These are phyloP conservation scores for Serpula lacrymans DNA, from an alignment of 768 basidiomycete species.

Conservation along the genomic window DNA sequence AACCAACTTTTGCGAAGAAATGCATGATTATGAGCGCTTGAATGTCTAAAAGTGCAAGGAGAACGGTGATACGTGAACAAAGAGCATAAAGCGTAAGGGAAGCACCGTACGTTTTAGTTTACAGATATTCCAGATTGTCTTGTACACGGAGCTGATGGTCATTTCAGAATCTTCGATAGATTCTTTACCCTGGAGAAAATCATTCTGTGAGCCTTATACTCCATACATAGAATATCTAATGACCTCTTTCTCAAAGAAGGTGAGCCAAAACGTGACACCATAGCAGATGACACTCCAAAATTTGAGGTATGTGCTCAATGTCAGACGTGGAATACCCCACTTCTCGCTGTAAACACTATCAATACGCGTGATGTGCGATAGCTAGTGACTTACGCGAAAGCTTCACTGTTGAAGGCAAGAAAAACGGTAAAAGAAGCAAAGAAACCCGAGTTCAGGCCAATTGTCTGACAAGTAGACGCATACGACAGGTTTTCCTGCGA, in stretches of 20 bases:
- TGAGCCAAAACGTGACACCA: conserved; percentile 82
- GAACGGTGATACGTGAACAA: background rate
- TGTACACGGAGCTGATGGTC: conserved; percentile 88
- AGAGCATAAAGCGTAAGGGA: background rate
- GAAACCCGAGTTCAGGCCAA: conserved; percentile 93
- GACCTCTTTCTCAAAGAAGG: conserved; percentile 88
- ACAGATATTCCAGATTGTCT: conserved; percentile 92
- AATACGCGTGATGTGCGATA: conserved; percentile 1
- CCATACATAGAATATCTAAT: conserved; percentile 12
- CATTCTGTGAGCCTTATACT: conserved; percentile 3
- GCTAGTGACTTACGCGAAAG: conserved; percentile 64
- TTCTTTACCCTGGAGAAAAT: conserved; percentile 62
- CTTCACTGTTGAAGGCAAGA: conserved; percentile 91
- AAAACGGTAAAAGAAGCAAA: conserved; percentile 98
- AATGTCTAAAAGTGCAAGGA: conserved; percentile 57
- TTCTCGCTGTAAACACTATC: conserved; percentile 43
- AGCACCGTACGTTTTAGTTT: conserved; percentile 73
- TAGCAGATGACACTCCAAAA: conserved; percentile 86
- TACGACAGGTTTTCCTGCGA: conserved; percentile 94
- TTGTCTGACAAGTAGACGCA: conserved; percentile 97
- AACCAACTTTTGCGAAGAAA: conserved; percentile 90
- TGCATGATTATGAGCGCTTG: conserved; percentile 85
- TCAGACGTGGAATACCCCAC: conserved; percentile 74
- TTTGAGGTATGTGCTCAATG: conserved; percentile 75
- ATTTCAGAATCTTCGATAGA: conserved; percentile 73